phyloP scores from a whole-genome alignment of 805 yeast species.

The Candida namnaoensis region DNA sequence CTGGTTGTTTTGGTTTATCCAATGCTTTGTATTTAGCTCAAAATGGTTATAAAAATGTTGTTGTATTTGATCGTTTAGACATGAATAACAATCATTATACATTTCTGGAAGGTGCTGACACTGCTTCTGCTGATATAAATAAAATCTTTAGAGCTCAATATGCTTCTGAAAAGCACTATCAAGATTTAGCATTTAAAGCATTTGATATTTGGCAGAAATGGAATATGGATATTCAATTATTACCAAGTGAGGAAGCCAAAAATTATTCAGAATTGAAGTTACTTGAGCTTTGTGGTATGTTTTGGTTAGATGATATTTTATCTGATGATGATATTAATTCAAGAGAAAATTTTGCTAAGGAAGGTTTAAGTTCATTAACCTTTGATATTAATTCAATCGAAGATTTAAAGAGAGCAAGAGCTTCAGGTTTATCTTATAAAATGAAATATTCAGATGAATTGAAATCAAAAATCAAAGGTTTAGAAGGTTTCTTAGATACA shows the following conservation, averaged over 20 bases:
- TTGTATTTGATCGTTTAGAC: constrained; percentile 28
- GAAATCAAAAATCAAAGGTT: constrained; percentile 4
- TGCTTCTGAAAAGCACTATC: constrained; percentile 26
- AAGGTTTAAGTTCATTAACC: constrained; percentile 18
- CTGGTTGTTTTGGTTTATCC: constrained; percentile 42
- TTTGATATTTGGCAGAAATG: constrained; percentile 1
- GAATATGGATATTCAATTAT: neutral
- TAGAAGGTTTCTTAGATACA: constrained; percentile 19
- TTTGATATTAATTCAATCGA: constrained; percentile 19
- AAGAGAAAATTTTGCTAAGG: constrained; percentile 4
- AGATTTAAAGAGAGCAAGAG: constrained; percentile 23
- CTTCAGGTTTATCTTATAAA: constrained; percentile 19
- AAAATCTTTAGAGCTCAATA: constrained; percentile 29
- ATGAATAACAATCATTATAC: constrained; percentile 18
- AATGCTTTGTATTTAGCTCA: constrained; percentile 31
- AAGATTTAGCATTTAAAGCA: constrained; percentile 15
- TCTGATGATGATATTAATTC: neutral
- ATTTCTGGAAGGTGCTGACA: constrained; percentile 28
- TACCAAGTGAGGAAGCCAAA: neutral
- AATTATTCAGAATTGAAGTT: constrained; percentile 1
- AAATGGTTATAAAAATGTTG: constrained; percentile 27
- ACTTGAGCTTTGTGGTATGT: constrained; percentile 1
- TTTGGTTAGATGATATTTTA: constrained; percentile 1
- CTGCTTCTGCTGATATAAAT: constrained; percentile 32
- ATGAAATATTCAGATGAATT: constrained; percentile 11